Percentiles rank a stretch among this genome's conserved stretches.
Evolutionary conservation across 2,329 filamentous ascomycete species (phyloP).

Genomic region (Curvularia sp.): DNA sequence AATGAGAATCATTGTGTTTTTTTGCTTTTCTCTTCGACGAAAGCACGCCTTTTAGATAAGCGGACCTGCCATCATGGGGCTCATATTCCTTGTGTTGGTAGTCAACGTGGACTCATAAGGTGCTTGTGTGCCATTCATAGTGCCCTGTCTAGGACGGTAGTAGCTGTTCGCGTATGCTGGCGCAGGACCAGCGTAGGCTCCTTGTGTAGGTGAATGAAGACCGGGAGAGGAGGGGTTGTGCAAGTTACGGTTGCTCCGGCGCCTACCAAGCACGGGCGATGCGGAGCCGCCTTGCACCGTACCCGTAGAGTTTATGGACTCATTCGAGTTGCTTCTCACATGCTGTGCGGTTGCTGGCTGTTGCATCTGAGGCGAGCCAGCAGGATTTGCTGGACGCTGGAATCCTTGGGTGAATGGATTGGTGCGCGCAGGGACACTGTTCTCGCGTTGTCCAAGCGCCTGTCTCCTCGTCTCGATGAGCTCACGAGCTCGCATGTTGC

Average conservation of each 20-base stretch:
- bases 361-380: slow-evolving; percentile 24
- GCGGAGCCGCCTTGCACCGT: slow-evolving; percentile 36
- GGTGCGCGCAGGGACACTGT: slow-evolving; percentile 39
- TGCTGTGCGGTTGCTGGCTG: slow-evolving; percentile 31
- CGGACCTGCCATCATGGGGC: slow-evolving; percentile 44
- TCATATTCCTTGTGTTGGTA: slow-evolving; percentile 34
- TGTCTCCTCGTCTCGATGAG: slow-evolving; percentile 47
- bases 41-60: slow-evolving; percentile 34
- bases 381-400: slow-evolving; percentile 38
- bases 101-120: slow-evolving; percentile 42
- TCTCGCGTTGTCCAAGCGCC: slow-evolving; percentile 38
- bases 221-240: slow-evolving; percentile 34
- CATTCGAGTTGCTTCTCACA: slow-evolving; percentile 45
- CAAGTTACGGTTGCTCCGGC: slow-evolving; percentile 49
- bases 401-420: slow-evolving; percentile 48
- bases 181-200: slow-evolving; percentile 32
- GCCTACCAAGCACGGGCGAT: slow-evolving; percentile 41
- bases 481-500: slow-evolving; percentile 45
- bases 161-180: slow-evolving; percentile 41
- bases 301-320: slow-evolving; percentile 43
- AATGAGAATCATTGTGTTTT: neutral
- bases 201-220: slow-evolving; percentile 33
- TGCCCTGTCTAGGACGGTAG: slow-evolving; percentile 39
- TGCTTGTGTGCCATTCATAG: slow-evolving; percentile 24
- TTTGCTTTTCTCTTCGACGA: neutral